Conservation (phyloP, 129 eudicot species). For the Escallonia rubra region DNA sequence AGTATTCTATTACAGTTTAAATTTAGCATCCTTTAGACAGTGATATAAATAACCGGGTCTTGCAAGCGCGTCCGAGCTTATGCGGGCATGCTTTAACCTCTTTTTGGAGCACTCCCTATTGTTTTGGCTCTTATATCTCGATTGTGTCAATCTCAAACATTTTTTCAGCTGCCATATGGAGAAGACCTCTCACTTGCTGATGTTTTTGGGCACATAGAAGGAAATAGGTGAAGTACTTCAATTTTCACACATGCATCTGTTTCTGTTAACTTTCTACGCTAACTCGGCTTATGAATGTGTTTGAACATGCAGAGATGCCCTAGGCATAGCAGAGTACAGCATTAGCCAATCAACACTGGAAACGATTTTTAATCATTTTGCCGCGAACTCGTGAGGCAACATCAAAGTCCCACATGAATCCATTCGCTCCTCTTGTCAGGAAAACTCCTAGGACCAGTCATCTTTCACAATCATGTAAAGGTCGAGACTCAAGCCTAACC, state of each 20-base stretch:
- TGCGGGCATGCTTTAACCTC: too few relatives aligned
- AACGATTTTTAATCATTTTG: constrained; percentile 92
- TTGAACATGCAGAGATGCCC: constrained; percentile 36
- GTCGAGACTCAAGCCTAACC: too few relatives aligned
- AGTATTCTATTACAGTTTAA: too few relatives aligned
- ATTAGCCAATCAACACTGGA: constrained; percentile 96
- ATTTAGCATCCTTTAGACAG: too few relatives aligned
- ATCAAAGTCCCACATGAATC: too few relatives aligned
- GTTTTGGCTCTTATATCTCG: too few relatives aligned
- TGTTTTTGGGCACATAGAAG: constrained; percentile 92
- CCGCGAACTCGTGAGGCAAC: constrained; percentile 52
- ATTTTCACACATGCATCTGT: background rate
- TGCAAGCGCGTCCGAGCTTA: too few relatives aligned
- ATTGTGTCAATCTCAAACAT: background rate
- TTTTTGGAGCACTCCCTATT: too few relatives aligned
- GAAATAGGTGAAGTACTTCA: constrained; percentile 51
- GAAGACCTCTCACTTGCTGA: constrained; percentile 83
- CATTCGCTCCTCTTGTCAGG: background rate
- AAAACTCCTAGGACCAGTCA: background rate
- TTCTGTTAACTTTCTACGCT: background rate
- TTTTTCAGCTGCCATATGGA: constrained; percentile 66
- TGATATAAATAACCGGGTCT: too few relatives aligned
- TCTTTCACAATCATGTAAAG: too few relatives aligned
- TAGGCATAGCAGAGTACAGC: constrained; percentile 91
- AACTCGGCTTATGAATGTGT: background rate